Evolutionary conservation across 208 protist species (phyloP), one percentile per base, ranked within the genome.

Genomic region (Wallacemonas sp.): DNA sequence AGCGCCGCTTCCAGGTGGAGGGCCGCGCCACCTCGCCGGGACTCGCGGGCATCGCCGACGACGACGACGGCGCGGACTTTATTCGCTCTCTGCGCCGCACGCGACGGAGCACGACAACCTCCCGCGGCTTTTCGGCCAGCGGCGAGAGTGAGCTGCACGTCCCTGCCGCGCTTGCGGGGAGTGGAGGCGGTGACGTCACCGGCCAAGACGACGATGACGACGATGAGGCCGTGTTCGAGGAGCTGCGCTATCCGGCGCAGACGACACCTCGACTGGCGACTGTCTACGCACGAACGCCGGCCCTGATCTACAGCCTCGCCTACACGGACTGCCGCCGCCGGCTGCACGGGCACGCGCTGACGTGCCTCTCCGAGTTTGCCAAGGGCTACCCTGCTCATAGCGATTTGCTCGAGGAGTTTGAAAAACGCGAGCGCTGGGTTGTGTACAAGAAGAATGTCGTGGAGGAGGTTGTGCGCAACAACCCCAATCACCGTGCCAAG

Each of bases 351-450:
- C 32, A 48, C 22, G 61, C 64, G 2, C 65, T 82, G 22, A 74
- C 72, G 12, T 49, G 77, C 25, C 61, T 89, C 22, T 39, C 59
- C 20, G 83, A 84, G 65, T 86, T 76, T 67, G 64, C 67, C 7
- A 89, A 84, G 32, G 80, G 83, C 45, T 89, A 89, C 29, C 83
- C 79, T 11, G 71, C 83, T 1, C 64, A 82, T 29, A 71, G 78
- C 5, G 77, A 84, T 61, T 39, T 89, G 29, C 70, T 72, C 29
- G 61, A 78, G 2, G 76, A 86, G 49, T 88, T 78, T 67, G 66
- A 80, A 39, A 65, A 70, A 18, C 72, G 84, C 49, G 41, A 70
- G 32, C 66, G 66, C 36, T 88, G 82, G 82, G 2, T 31, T 3
- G 20, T 72, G 14, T 84, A 82, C 41, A 69, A 75, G 12, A 70